Evolutionary conservation across 139 green algal species (phyloP).

Genomic region (Chlorella sp.): DNA sequence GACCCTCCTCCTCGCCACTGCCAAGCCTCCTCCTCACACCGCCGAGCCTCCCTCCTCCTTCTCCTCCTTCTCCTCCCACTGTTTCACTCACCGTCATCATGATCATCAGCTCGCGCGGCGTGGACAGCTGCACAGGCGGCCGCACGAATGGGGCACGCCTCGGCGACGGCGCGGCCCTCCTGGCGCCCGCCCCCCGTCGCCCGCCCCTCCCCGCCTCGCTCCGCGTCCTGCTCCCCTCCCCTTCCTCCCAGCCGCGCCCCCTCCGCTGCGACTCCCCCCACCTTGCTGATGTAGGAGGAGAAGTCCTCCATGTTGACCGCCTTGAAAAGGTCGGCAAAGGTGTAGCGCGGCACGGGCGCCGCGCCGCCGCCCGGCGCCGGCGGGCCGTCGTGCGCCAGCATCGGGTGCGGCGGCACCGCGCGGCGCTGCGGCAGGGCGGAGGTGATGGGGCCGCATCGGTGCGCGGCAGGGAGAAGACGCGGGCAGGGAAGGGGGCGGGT

Average conservation of each 20-base stretch:
- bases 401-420: too few relatives aligned
- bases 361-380: not conserved
- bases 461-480: too few relatives aligned
- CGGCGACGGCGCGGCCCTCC: too few relatives aligned
- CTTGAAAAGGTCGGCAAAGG: conserved; percentile 87
- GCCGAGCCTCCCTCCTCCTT: not conserved
- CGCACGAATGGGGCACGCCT: not conserved
- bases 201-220: not conserved
- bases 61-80: too few relatives aligned
- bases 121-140: conserved; percentile 53
- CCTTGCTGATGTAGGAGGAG: conserved; percentile 76
- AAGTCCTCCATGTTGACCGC: conserved; percentile 86
- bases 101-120: conserved; percentile 89
- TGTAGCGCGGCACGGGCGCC: conserved; percentile 10
- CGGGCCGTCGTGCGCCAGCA: not conserved
- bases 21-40: too few relatives aligned
- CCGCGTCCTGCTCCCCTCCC: not conserved
- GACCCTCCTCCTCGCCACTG: too few relatives aligned
- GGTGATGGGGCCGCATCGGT: too few relatives aligned
- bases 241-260: not conserved
- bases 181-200: not conserved
- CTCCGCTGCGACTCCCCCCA: not conserved
- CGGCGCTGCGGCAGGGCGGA: too few relatives aligned
- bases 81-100: conserved; percentile 72
- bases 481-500: not conserved